Evolutionary conservation across 768 basidiomycete species (phyloP).

Genomic region (Cystobasidiopsis lactophilus): DNA sequence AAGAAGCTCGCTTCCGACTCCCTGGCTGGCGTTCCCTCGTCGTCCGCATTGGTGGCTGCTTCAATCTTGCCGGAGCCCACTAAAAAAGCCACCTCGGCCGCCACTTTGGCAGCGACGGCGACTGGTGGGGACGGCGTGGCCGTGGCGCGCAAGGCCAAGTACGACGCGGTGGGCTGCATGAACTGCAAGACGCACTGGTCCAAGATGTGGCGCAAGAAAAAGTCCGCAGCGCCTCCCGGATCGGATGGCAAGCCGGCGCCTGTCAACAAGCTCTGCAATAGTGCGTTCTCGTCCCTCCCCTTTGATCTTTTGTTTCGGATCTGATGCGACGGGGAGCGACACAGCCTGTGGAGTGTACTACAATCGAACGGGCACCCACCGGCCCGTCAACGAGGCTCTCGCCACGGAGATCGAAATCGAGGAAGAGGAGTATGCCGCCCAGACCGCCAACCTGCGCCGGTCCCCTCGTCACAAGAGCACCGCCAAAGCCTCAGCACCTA

Average conservation of each 20-base stretch:
- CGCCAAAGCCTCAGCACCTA: background rate
- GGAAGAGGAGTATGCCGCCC: too few species aligned
- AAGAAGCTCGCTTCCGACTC: too few species aligned
- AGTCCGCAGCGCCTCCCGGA: background rate
- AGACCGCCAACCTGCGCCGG: background rate
- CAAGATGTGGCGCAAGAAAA: background rate
- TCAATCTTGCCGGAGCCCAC: too few species aligned
- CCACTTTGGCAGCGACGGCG: background rate
- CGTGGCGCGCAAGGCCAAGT: background rate
- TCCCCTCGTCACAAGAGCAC: background rate
- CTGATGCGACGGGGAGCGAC: background rate
- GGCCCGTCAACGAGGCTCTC: background rate
- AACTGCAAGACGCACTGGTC: background rate
- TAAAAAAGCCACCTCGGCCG: background rate
- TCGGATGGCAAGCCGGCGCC: too few species aligned
- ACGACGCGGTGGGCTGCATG: background rate
- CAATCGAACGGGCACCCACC: background rate
- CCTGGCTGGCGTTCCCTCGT: too few species aligned
- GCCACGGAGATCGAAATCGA: background rate
- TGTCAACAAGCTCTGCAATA: background rate
- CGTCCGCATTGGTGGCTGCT: too few species aligned
- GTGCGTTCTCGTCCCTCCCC: background rate
- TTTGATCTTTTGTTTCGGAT: background rate
- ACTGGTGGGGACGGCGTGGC: background rate
- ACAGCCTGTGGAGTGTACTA: constrained; percentile 1